Percentiles rank a stretch among this genome's conserved stretches.
Conservation (phyloP, 2,329 filamentous ascomycete genomes). For the Didymella pomorum region DNA sequence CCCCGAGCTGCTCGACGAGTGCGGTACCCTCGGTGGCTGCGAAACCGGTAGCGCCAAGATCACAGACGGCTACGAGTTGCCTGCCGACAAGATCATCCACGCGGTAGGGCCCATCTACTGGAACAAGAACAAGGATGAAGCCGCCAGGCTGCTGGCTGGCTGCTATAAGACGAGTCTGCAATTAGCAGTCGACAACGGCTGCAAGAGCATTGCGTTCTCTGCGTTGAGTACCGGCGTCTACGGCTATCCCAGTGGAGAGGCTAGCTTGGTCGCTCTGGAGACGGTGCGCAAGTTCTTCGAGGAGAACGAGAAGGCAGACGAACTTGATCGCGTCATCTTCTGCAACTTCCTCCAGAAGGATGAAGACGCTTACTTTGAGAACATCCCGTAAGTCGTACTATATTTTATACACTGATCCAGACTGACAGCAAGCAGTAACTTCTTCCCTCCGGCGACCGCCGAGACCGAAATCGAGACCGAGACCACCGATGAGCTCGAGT, state of each 20-base stretch:
- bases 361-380: constrained; percentile 72
- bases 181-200: constrained; percentile 71
- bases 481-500: constrained; percentile 25
- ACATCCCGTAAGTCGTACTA: constrained; percentile 72
- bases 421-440: constrained; percentile 33
- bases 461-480: not conserved
- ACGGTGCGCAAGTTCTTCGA: constrained; percentile 66
- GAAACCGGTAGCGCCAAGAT: constrained; percentile 82
- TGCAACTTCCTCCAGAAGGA: constrained; percentile 85
- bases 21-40: constrained; percentile 75
- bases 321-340: constrained; percentile 79
- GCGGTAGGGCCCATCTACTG: constrained; percentile 85
- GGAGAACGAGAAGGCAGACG: constrained; percentile 53
- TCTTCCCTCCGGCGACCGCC: constrained; percentile 44
- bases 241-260: constrained; percentile 79
- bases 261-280: constrained; percentile 74
- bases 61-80: constrained; percentile 78
- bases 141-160: constrained; percentile 58
- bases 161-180: constrained; percentile 78
- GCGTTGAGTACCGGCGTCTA: constrained; percentile 90
- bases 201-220: constrained; percentile 80
- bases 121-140: constrained; percentile 48
- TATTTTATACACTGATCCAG: too few species aligned
- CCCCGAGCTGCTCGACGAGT: constrained; percentile 71
- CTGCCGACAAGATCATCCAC: constrained; percentile 83